Evolutionary conservation across 1,284 basidiomycete species (phyloP), one percentile per base, ranked within the genome.

Genomic region (Cryptococcus sp.): DNA sequence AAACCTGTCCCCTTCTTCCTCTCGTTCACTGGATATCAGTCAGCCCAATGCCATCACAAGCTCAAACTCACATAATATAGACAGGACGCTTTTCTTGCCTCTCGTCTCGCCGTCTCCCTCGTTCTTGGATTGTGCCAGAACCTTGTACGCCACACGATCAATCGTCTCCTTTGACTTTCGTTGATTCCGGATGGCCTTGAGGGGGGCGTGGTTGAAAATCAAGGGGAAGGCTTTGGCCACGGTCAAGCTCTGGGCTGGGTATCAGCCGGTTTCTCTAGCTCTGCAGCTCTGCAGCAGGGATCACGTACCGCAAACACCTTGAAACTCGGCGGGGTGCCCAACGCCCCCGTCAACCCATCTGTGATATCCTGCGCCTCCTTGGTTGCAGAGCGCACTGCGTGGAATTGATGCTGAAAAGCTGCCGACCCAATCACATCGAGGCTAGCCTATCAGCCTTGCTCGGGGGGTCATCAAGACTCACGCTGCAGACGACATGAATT

Each of bases 401-500:
- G 16, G 37, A 50, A 50, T 4, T 50, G 35, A 15, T 50, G 49
- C n/a, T 50, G 18, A 24, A 50, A 50, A 7, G 36, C 49, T 4
- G 49, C 49, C 3, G 38, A 21, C 2, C 49, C 49, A 21, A 50
- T 50, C 9, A 50, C 49, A 50, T 50, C 49, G 11, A 50, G 49
- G 5, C 49, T 50, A 18, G n/a, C 40, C 4, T 7, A 50, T 24
- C 18, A 20, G 37, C 15, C 13, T 18, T n/a, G 35, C 16, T 21
- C n/a, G 21, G 4, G n/a, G 3, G 8, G 16, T 21, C 2, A 15
- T n/a, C n/a, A 12, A 39, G 12, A 50, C 49, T 50, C 42, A 53
- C 42, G 52, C 52, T 5, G 52, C 52, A 21, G 24, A 21, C 33
- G 52, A 53, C 52, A 53, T 53, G 23, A 53, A 53, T 18, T 53